A percentile compares a stretch with the other conserved stretches of the same genome.
phyloP scores from a whole-genome alignment of 768 basidiomycete species.

The Trametes punicea region DNA sequence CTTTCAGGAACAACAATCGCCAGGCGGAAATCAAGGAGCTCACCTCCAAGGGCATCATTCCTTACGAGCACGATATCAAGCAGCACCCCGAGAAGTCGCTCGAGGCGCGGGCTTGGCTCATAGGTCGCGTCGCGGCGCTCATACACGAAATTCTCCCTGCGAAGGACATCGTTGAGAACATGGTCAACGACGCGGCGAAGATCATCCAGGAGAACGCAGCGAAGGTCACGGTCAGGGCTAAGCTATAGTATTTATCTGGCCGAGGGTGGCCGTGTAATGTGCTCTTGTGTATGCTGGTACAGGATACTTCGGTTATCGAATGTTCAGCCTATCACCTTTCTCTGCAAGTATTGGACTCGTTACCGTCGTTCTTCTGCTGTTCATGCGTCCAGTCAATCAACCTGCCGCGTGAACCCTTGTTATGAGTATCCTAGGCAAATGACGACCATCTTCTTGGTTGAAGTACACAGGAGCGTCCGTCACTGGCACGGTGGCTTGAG shows the following conservation, averaged over 20 bases:
- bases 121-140: conserved; percentile 77
- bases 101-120: conserved; percentile 68
- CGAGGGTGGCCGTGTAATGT: neutral
- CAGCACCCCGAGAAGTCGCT: conserved; percentile 79
- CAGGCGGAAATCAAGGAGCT: conserved; percentile 80
- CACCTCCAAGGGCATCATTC: conserved; percentile 80
- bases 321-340: no score
- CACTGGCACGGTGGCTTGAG: no score
- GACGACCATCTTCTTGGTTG: no score
- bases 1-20: conserved; percentile 67
- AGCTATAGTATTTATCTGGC: conserved; percentile 37
- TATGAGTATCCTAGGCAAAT: no score
- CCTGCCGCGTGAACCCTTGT: no score
- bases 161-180: conserved; percentile 76
- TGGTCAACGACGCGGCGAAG: conserved; percentile 60
- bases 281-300: neutral
- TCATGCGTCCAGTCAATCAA: no score
- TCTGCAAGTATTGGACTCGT: no score
- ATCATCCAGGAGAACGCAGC: conserved; percentile 42
- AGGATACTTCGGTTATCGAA: neutral
- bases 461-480: no score
- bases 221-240: conserved; percentile 43
- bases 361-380: no score
- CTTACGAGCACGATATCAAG: conserved; percentile 65
- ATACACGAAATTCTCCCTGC: conserved; percentile 79